phyloP scores from a whole-genome alignment of 345 rosid species.

The Eucalyptus camaldulensis region DNA sequence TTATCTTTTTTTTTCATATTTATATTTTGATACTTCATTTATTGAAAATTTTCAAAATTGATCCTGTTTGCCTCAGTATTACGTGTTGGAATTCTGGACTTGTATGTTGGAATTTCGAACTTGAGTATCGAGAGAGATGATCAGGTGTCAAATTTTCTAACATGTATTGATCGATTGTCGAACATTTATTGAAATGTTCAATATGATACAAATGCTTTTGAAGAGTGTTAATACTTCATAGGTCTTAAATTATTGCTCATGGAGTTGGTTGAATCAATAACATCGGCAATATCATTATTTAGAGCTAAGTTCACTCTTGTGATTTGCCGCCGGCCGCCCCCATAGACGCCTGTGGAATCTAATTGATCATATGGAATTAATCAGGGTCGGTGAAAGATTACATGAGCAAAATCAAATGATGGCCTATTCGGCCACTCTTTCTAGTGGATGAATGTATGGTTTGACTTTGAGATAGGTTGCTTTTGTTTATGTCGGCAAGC shows the following conservation, averaged over 20 bases:
- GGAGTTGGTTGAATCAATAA: background rate
- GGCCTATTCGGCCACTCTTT: background rate
- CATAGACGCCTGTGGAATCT: too few relatives aligned
- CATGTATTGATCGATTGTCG: rapidly evolving
- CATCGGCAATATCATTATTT: rapidly evolving
- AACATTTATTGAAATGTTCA: rapidly evolving
- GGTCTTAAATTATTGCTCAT: background rate
- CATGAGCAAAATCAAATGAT: background rate
- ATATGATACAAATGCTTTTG: rapidly evolving
- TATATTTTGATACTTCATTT: too few relatives aligned
- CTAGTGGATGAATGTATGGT: background rate
- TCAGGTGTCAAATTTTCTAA: rapidly evolving
- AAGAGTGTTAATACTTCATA: too few relatives aligned
- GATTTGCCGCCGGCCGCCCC: rapidly evolving
- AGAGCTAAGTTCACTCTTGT: too few relatives aligned
- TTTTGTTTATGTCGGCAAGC: background rate
- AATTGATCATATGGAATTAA: too few relatives aligned
- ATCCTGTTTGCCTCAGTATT: rapidly evolving
- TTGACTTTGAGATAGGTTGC: background rate
- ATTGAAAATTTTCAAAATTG: too few relatives aligned
- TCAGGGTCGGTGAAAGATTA: too few relatives aligned
- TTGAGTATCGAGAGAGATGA: rapidly evolving
- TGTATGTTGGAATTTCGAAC: too few relatives aligned
- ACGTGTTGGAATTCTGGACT: rapidly evolving
- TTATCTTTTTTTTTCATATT: too few relatives aligned